Base-by-base conservation (phyloP, 352 stramenopile species). In the Phytopythium litorale region DNA sequence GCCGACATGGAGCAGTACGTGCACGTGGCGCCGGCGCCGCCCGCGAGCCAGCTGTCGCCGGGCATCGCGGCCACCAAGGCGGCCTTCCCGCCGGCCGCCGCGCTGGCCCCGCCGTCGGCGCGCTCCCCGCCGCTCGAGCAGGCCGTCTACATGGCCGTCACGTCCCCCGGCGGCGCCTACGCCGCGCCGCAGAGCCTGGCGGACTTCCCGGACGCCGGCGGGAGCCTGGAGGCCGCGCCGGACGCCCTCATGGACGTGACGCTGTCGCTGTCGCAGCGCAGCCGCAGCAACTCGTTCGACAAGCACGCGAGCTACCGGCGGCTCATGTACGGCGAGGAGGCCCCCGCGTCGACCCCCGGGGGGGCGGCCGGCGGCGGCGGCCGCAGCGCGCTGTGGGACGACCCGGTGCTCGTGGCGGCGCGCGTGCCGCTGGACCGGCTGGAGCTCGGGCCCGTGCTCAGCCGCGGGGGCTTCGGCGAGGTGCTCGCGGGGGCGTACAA, bases 381-480 rank as follows among this genome's bases (percentile, higher is more conserved):
- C 45, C 35, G 71, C 30, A 38, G 62, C 9, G 65, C 65, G 11
- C n/a, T 85, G 7, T 89, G 79, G 79, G 66, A 74, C 0, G 72
- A 89, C 42, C 73, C 73, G 0, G 66, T 66, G 15, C 77, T 89
- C 57, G 65, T 86, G 1, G 73, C 78, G 1, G 75, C 70, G 0
- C 67, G 78, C 2, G 68, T 85, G 30, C 79, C 79, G 12, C 81
- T 80, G 65, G 76, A 86, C 12, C 67, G 70, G 48, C 64, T 88
- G 25, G 37, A 40, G 1, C 38, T 67, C 0, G 65, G 73, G 11
- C 69, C 73, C 0, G 53, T 80, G 2, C 56, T 88, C 19, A 84
- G 76, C 58, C 68, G 71, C 0, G 79, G 79, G 21, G 76, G 72
- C 13, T 85, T 81, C 32, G 76, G 76, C 37, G 69, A 82, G 30